These are phyloP conservation scores for Pythium sukuiense DNA, from an alignment of 352 stramenopile genomes.

Conservation along the genomic window DNA sequence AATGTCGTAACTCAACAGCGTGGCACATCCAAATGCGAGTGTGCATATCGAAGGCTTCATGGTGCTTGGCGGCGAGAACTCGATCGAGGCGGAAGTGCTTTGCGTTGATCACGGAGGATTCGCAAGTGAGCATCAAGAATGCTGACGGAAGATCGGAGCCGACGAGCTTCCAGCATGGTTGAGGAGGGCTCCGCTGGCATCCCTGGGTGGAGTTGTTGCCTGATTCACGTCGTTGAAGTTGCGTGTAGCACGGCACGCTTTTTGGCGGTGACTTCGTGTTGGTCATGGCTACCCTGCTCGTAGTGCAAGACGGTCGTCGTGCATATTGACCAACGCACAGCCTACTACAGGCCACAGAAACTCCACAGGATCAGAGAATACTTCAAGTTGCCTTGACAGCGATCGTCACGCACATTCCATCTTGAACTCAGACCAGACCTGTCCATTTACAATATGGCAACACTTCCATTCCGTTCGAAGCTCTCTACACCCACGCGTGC, in stretches of 20 bases:
- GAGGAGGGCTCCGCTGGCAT: neutral
- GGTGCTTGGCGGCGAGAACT: neutral
- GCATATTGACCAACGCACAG: neutral
- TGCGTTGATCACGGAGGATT: conserved; percentile 1
- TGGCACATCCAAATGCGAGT: conserved; percentile 7
- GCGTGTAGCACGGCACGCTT: neutral
- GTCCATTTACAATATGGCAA: neutral
- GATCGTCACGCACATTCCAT: neutral
- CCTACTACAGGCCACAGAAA: neutral
- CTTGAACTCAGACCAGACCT: neutral
- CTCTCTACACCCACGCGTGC: neutral
- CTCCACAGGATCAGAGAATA: neutral
- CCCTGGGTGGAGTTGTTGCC: neutral
- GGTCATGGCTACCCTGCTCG: neutral
- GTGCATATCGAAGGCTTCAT: conserved; percentile 21
- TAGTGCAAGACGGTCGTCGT: neutral
- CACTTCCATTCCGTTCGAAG: neutral
- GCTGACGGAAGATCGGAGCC: neutral
- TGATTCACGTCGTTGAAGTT: neutral
- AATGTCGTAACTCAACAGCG: conserved; percentile 6
- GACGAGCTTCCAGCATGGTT: neutral
- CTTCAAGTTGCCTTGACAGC: neutral
- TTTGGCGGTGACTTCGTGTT: neutral
- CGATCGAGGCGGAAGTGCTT: neutral
- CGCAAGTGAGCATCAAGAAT: neutral